Percentiles rank a stretch among this genome's conserved stretches.
Evolutionary conservation across 768 basidiomycete species (phyloP).

Genomic region (Suillus subalutaceus): DNA sequence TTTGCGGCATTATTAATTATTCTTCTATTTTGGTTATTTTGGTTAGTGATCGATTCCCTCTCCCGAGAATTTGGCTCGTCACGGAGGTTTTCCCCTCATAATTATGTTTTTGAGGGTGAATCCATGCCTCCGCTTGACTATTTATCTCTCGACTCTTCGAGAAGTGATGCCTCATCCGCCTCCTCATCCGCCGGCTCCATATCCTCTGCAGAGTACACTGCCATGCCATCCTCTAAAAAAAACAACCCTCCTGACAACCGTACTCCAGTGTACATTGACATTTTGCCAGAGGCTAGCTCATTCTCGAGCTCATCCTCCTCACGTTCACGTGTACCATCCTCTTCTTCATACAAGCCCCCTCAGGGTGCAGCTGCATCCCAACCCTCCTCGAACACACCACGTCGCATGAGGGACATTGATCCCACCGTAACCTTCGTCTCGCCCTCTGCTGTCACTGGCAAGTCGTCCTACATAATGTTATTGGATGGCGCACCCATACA

Average conservation of each 20-base stretch:
- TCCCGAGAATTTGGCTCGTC: slow-evolving; percentile 30
- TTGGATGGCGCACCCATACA: slow-evolving; percentile 51
- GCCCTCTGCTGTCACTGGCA: slow-evolving; percentile 47
- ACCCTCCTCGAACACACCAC: slow-evolving; percentile 38
- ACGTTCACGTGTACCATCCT: slow-evolving; percentile 6
- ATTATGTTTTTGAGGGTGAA: slow-evolving; percentile 16
- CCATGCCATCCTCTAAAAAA: slow-evolving; percentile 27
- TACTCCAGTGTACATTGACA: slow-evolving; percentile 38
- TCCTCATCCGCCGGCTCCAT: slow-evolving; percentile 23
- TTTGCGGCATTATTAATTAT: slow-evolving; percentile 27
- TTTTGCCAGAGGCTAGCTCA: slow-evolving; percentile 26
- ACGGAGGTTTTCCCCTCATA: slow-evolving; percentile 21
- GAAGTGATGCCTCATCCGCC: slow-evolving; percentile 22
- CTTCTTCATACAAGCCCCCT: neutral
- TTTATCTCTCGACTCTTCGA: slow-evolving; percentile 27
- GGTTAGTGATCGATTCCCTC: slow-evolving; percentile 38
- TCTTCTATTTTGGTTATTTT: slow-evolving; percentile 32
- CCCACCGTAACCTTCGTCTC: slow-evolving; percentile 69
- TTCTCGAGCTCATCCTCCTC: slow-evolving; percentile 7
- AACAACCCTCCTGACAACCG: slow-evolving; percentile 27
- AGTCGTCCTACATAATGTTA: slow-evolving; percentile 59
- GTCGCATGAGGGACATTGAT: slow-evolving; percentile 61
- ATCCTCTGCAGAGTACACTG: slow-evolving; percentile 12
- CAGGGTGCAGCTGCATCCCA: neutral
- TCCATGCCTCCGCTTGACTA: slow-evolving; percentile 21